Conservation (phyloP, 1,139 yeast species). For the Lodderomyces theae region DNA sequence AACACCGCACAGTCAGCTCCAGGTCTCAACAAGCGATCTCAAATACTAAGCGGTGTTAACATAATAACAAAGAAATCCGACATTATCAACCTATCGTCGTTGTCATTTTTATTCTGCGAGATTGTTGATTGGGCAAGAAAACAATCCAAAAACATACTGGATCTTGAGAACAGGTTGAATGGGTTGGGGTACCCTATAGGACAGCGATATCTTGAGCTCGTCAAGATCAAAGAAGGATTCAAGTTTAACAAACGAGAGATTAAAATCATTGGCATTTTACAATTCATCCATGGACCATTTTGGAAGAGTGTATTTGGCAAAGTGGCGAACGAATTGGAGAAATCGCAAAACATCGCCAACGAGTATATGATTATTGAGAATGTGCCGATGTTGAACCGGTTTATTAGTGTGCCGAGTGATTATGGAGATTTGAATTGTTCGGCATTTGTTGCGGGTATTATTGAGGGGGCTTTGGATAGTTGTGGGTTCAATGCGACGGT, state of each 20-base stretch:
- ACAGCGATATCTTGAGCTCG: conserved; percentile 41
- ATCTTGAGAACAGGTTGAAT: conserved; percentile 72
- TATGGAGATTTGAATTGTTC: conserved; percentile 77
- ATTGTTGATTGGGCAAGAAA: conserved; percentile 66
- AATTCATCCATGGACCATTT: conserved; percentile 75
- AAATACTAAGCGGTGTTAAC: neutral
- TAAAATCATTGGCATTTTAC: conserved; percentile 72
- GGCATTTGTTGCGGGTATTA: conserved; percentile 86
- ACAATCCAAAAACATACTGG: conserved; percentile 67
- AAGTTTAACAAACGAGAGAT: conserved; percentile 70
- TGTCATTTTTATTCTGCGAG: conserved; percentile 72
- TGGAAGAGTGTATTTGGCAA: conserved; percentile 85
- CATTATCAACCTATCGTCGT: conserved; percentile 64
- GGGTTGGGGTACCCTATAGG: conserved; percentile 72
- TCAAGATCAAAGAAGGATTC: conserved; percentile 51
- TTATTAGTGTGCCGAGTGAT: conserved; percentile 77
- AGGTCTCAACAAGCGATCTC: conserved; percentile 1
- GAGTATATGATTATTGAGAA: conserved; percentile 89
- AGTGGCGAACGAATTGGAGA: conserved; percentile 82
- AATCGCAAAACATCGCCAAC: conserved; percentile 74
- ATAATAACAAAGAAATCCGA: conserved; percentile 46
- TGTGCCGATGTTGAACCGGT: conserved; percentile 71
- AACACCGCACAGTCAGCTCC: neutral
- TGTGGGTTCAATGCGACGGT: conserved; percentile 81
- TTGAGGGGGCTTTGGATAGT: conserved; percentile 84